phyloP scores from a whole-genome alignment of 192 early-diverging fungal species.

The Coemansia brasiliensis region DNA sequence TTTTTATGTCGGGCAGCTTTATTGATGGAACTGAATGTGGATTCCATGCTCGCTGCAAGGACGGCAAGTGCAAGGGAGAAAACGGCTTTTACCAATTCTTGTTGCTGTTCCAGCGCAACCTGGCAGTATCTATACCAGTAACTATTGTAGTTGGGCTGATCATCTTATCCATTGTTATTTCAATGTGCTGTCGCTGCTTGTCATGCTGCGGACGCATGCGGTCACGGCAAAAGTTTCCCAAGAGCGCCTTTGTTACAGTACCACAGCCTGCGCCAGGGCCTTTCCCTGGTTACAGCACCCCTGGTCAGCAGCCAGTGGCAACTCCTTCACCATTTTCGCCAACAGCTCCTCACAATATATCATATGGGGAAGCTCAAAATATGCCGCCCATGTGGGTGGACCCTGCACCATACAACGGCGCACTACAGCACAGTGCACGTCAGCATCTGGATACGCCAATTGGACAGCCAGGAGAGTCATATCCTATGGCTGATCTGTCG shows the following conservation, averaged over 20 bases:
- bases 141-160: conserved; percentile 47
- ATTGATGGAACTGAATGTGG: conserved; percentile 73
- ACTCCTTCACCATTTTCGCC: not conserved
- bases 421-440: not conserved
- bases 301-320: not conserved
- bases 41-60: conserved; percentile 53
- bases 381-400: conserved; percentile 19
- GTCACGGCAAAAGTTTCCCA: conserved; percentile 2
- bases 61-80: conserved; percentile 64
- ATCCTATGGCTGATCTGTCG: conserved; percentile 11
- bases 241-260: not conserved
- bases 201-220: conserved; percentile 36
- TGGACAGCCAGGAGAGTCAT: conserved; percentile 1
- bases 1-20: conserved; percentile 63
- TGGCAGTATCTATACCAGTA: conserved; percentile 55
- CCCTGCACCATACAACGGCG: conserved; percentile 26
- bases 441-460: conserved; percentile 10
- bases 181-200: conserved; percentile 49
- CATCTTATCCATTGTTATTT: conserved; percentile 26
- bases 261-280: conserved; percentile 4
- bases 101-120: conserved; percentile 55
- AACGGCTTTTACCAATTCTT: conserved; percentile 56
- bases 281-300: not conserved
- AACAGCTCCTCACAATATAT: not conserved
- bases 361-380: too few relatives aligned